phyloP scores from a whole-genome alignment of 306 rosid species.

The Arachis stenosperma region DNA sequence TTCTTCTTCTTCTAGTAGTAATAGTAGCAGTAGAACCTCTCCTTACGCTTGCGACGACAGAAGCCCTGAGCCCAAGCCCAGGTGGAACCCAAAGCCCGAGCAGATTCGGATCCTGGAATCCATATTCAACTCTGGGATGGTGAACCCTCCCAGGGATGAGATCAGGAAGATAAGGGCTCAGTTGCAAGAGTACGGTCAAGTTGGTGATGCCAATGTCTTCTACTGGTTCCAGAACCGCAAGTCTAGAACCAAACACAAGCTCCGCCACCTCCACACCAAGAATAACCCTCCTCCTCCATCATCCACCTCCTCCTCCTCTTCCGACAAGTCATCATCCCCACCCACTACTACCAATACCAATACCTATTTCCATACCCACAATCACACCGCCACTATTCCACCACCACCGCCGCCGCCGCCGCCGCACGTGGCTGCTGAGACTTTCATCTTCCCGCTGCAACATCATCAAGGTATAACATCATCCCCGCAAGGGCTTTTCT shows the following conservation, averaged over 20 bases:
- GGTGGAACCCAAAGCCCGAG: constrained; percentile 98
- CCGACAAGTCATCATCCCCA: constrained; percentile 70
- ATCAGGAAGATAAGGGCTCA: constrained; percentile 89
- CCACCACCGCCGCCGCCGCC: constrained; percentile 12
- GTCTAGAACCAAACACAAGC: constrained; percentile 97
- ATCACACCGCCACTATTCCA: constrained; percentile 41
- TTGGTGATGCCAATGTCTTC: constrained; percentile 95
- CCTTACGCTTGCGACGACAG: constrained; percentile 59
- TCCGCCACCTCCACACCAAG: constrained; percentile 79
- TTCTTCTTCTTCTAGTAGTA: no score
- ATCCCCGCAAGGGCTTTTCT: constrained; percentile 64
- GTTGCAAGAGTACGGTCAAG: constrained; percentile 91
- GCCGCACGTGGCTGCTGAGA: constrained; percentile 24
- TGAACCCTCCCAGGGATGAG: constrained; percentile 95
- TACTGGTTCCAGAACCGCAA: constrained; percentile 98
- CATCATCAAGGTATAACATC: constrained; percentile 16
- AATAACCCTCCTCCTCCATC: constrained; percentile 43
- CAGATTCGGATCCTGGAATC: constrained; percentile 90
- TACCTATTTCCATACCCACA: constrained; percentile 47
- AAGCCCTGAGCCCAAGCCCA: constrained; percentile 92
- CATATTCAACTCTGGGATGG: constrained; percentile 96
- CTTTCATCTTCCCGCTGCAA: constrained; percentile 67
- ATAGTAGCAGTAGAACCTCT: no score
- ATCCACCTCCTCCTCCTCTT: constrained; percentile 61
- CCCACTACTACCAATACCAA: constrained; percentile 54